A percentile compares a stretch with the other conserved stretches of the same genome.
Evolutionary conservation across 2,329 filamentous ascomycete species (phyloP).

Genomic region (Bipolaris oryzae): DNA sequence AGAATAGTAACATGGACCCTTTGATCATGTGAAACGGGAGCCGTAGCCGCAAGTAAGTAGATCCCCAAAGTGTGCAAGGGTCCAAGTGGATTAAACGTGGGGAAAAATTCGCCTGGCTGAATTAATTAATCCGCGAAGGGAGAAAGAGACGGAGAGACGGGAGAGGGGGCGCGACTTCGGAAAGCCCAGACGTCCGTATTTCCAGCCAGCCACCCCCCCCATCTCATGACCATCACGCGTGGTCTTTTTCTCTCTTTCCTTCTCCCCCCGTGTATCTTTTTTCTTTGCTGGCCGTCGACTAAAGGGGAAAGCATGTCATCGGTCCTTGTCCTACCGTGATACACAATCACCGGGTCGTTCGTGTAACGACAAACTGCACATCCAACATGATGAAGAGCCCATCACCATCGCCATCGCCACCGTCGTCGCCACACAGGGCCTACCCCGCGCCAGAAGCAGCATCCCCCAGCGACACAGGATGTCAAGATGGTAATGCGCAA

Average conservation of each 20-base stretch:
- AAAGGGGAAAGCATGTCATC: not conserved
- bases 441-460: slow-evolving; percentile 10
- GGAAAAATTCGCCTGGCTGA: not conserved
- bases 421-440: not conserved
- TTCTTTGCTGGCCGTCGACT: not conserved
- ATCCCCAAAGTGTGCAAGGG: too few species aligned
- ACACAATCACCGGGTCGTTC: not conserved
- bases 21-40: too few species aligned
- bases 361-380: not conserved
- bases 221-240: slow-evolving; percentile 23
- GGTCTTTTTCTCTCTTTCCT: not conserved
- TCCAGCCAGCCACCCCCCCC: slow-evolving; percentile 1
- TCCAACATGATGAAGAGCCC: slow-evolving; percentile 6
- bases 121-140: not conserved
- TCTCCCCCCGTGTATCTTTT: not conserved
- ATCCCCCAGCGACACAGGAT: not conserved
- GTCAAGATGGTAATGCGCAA: slow-evolving; percentile 11
- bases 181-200: slow-evolving; percentile 12
- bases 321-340: not conserved
- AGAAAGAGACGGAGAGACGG: not conserved
- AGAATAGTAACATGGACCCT: too few species aligned
- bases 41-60: too few species aligned
- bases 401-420: not conserved
- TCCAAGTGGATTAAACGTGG: not conserved
- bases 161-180: not conserved